Conservation (phyloP, 2,329 filamentous ascomycete species). For the Fusarium beomiforme region DNA sequence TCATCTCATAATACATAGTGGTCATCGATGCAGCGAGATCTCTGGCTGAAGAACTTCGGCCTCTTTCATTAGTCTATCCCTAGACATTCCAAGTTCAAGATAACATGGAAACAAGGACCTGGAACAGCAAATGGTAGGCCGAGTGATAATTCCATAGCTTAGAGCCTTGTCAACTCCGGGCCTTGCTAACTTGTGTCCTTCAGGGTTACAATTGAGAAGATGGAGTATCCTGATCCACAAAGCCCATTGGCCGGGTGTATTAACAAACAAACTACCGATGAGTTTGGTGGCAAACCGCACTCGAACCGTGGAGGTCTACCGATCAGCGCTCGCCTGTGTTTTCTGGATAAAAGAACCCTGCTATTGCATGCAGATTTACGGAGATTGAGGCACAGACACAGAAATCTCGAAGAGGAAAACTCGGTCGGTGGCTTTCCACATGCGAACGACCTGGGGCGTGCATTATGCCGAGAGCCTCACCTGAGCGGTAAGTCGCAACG, state of each 20-base stretch:
- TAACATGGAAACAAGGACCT: neutral
- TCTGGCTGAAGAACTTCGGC: neutral
- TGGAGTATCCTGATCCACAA: neutral
- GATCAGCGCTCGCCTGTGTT: neutral
- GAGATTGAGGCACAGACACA: neutral
- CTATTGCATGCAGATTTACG: neutral
- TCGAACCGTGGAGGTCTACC: neutral
- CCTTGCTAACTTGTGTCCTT: neutral
- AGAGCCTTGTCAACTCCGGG: neutral
- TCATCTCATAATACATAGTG: neutral
- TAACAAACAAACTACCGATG: neutral
- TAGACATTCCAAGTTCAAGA: neutral
- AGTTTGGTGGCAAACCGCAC: neutral
- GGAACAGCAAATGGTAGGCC: conserved; percentile 1
- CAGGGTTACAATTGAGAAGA: neutral
- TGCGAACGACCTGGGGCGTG: neutral
- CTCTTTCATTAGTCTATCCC: neutral
- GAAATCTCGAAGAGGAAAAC: neutral
- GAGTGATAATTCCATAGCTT: neutral
- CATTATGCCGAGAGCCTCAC: conserved; percentile 1
- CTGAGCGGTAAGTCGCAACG: neutral
- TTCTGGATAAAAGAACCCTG: neutral
- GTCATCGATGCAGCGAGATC: neutral
- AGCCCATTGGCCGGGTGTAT: neutral
- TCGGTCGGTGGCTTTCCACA: conserved; percentile 1